Evolutionary conservation across 257 asterid species (phyloP), one percentile per base, ranked within the genome.

Genomic region (Nicotiana tomentosiformis): DNA sequence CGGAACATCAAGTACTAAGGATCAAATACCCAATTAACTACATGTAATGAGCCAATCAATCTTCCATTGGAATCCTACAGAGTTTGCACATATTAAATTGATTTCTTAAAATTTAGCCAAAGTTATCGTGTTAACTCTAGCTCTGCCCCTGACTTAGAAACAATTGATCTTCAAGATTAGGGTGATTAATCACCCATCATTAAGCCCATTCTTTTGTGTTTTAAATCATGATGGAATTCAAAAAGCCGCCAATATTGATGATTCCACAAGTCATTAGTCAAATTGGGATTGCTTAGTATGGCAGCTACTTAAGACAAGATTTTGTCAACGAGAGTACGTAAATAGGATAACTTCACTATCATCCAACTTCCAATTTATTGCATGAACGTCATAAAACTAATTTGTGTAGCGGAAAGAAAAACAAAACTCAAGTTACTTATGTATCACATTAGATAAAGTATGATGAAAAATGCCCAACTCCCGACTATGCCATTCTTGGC

Each of bases 151-250:
- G 4, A 2, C 51, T 9, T 43, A 43, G 1, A 43, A 43, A 43
- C 33, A 69, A 69, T 39, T n/a, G 12, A 90, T 77, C 84, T 93
- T 83, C 86, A 72, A 53, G 92, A 92, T 16, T 92, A 91, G 84
- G 90, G 53, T 89, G 87, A 15, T 18, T 10, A n/a, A 18, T 84
- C 97, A 10, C 90, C 89, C 0, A 51, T 87, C 10, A 80, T 93
- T 10, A 87, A 82, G 37, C 87, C 86, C 17, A 61, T 5, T 72
- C 3, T 10, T 68, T 88, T 78, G 86, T 62, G 87, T 29, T 7
- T 84, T 26, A 86, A 1, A 72, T 43, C 60, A 87, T 72, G 86
- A 86, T 68, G 88, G 10, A 72, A 20, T 7, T 12, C 12, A 72
- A 20, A 80, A 83, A n/a, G 57, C 66, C 10, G 81, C 78, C 74